Evolutionary conservation across 2,329 filamentous ascomycete species (phyloP).

Genomic region (Ophiocordyceps camponoti-saundersi): DNA sequence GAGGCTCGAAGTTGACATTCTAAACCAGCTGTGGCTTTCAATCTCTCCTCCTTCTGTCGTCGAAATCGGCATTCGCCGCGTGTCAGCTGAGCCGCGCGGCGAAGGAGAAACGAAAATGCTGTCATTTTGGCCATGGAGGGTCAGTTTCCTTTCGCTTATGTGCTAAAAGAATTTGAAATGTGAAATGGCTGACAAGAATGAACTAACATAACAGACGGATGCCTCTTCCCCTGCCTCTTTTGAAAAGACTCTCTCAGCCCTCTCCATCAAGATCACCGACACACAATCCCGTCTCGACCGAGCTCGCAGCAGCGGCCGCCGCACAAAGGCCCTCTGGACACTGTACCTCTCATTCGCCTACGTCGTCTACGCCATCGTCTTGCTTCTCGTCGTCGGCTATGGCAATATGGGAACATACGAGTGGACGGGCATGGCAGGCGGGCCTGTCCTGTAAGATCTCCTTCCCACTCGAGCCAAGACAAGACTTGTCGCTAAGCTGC

Average conservation of each 20-base stretch:
- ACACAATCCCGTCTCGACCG: constrained; percentile 58
- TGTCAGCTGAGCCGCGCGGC: not conserved
- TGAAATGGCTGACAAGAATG: not conserved
- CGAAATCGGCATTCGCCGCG: too few species aligned
- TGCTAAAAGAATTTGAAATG: too few species aligned
- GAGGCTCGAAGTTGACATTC: too few species aligned
- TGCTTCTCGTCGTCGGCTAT: constrained; percentile 73
- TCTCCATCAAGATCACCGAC: constrained; percentile 68
- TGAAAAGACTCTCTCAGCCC: constrained; percentile 71
- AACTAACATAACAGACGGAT: constrained; percentile 39
- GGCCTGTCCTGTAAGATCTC: constrained; percentile 52
- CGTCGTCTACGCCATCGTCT: constrained; percentile 67
- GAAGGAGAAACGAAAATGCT: constrained; percentile 3
- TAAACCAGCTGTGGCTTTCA: too few species aligned
- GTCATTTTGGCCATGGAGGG: constrained; percentile 9
- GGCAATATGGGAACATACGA: constrained; percentile 60
- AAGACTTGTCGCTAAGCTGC: constrained; percentile 1
- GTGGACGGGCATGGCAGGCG: constrained; percentile 61
- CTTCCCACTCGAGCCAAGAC: not conserved
- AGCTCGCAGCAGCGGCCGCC: constrained; percentile 54
- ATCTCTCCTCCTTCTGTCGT: too few species aligned
- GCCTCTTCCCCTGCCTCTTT: constrained; percentile 77
- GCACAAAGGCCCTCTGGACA: constrained; percentile 72
- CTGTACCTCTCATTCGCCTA: constrained; percentile 86
- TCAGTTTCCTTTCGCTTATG: not conserved